Evolutionary conservation across 768 basidiomycete genomes (phyloP).

Genomic region (Russula emetica): DNA sequence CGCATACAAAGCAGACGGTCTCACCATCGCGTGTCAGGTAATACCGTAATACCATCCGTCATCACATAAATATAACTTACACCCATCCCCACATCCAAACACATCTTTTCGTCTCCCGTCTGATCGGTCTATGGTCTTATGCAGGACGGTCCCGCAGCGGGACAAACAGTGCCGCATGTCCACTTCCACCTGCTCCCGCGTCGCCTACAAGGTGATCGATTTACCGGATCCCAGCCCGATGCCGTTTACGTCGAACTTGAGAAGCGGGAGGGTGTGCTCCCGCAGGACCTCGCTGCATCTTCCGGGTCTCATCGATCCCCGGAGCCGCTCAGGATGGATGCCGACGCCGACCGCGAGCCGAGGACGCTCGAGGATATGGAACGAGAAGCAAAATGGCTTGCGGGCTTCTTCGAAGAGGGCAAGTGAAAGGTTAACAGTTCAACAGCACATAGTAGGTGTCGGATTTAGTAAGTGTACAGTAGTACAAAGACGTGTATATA

Average conservation of each 20-base stretch:
- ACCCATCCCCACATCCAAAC: not conserved
- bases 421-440: not conserved
- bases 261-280: constrained; percentile 50
- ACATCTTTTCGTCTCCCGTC: not conserved
- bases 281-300: constrained; percentile 36
- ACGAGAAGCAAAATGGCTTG: constrained; percentile 49
- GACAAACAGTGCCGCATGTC: constrained; percentile 87
- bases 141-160: constrained; percentile 87
- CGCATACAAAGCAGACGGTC: constrained; percentile 74
- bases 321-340: constrained; percentile 38
- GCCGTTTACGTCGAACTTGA: constrained; percentile 81
- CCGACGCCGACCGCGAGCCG: constrained; percentile 45
- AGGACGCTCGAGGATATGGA: constrained; percentile 52
- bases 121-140: not conserved
- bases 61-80: not conserved
- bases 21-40: constrained; percentile 91
- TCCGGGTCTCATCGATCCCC: constrained; percentile 22
- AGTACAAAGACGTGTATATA: not conserved
- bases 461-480: not conserved
- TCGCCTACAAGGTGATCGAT: constrained; percentile 61
- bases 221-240: constrained; percentile 54
- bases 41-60: too few relatives aligned
- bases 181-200: constrained; percentile 94
- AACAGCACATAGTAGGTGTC: constrained; percentile 19
- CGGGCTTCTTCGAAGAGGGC: constrained; percentile 37